Conservation (phyloP, 192 early-diverging fungal genomes). For the Coemansia sp. region DNA sequence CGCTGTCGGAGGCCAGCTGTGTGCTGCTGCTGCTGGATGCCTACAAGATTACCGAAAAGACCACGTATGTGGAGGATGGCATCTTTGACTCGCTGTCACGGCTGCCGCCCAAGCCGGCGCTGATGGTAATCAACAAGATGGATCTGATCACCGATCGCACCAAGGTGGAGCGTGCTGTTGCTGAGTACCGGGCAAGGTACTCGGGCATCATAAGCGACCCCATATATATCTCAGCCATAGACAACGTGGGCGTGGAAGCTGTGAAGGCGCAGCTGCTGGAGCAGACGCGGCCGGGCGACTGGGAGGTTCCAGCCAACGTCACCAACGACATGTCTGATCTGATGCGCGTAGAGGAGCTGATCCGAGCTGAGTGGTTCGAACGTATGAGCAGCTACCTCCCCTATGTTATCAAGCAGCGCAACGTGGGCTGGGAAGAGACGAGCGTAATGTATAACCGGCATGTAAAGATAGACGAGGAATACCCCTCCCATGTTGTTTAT, state of each 20-base stretch:
- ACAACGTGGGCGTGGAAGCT: slow-evolving; percentile 32
- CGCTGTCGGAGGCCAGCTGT: slow-evolving; percentile 33
- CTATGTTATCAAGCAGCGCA: slow-evolving; percentile 36
- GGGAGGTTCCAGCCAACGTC: slow-evolving; percentile 33
- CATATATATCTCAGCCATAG: slow-evolving; percentile 41
- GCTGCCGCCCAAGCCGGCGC: slow-evolving; percentile 13
- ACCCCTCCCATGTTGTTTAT: neutral
- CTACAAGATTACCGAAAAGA: slow-evolving; percentile 38
- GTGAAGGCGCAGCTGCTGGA: slow-evolving; percentile 22
- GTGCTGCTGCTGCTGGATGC: slow-evolving; percentile 38
- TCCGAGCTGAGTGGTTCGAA: slow-evolving; percentile 48
- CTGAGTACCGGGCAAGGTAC: slow-evolving; percentile 18
- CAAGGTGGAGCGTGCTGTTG: slow-evolving; percentile 13
- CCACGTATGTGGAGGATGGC: slow-evolving; percentile 30
- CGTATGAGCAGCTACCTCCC: slow-evolving; percentile 35
- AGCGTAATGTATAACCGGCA: neutral
- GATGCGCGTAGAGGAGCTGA: slow-evolving; percentile 45
- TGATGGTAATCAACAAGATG: slow-evolving; percentile 47
- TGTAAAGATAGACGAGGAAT: slow-evolving; percentile 23
- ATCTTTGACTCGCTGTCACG: slow-evolving; percentile 23
- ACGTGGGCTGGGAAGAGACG: slow-evolving; percentile 37
- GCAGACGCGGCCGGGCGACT: slow-evolving; percentile 24
- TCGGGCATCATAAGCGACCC: slow-evolving; percentile 22
- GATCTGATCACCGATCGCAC: slow-evolving; percentile 29
- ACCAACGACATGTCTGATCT: slow-evolving; percentile 40